Evolutionary conservation across 2,329 filamentous ascomycete species (phyloP).

Genomic region (Lachnellula hyalina): DNA sequence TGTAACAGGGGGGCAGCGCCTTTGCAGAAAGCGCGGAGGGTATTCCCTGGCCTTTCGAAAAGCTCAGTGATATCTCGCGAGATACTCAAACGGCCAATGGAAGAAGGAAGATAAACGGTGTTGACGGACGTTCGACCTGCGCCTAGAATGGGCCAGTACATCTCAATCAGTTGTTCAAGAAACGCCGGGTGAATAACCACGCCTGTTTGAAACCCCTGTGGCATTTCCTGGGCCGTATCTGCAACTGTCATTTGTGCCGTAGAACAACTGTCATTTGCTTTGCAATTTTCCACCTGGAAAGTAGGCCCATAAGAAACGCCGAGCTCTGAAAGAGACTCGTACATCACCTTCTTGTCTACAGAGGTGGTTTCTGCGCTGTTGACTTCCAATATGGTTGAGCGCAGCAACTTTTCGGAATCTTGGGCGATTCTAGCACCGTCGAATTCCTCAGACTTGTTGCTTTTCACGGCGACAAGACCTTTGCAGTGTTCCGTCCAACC

Average conservation of each 20-base stretch:
- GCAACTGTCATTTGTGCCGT: conserved; percentile 35
- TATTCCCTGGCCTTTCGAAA: conserved; percentile 35
- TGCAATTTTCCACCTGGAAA: conserved; percentile 47
- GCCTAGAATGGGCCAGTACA: conserved; percentile 36
- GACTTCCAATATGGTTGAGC: conserved; percentile 31
- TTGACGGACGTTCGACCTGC: conserved; percentile 30
- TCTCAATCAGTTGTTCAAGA: conserved; percentile 42
- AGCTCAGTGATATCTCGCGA: conserved; percentile 30
- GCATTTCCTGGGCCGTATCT: conserved; percentile 43
- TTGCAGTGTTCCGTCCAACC: conserved; percentile 55
- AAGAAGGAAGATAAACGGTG: conserved; percentile 41
- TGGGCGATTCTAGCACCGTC: conserved; percentile 27
- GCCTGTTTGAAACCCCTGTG: conserved; percentile 36
- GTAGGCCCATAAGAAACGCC: conserved; percentile 47
- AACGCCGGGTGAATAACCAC: conserved; percentile 42
- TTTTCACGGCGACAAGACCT: conserved; percentile 42
- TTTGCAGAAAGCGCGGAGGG: conserved; percentile 36
- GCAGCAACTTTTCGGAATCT: conserved; percentile 20
- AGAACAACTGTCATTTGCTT: conserved; percentile 32
- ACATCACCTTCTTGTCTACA: conserved; percentile 38
- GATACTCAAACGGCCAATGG: conserved; percentile 36
- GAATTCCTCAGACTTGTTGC: conserved; percentile 36
- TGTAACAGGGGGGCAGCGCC: conserved; percentile 25
- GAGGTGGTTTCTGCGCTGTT: conserved; percentile 23
- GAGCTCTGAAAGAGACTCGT: conserved; percentile 40